Percentiles rank a stretch among this genome's conserved stretches.
Conservation (phyloP, 73 alveolate genomes). For the Paramecium sonneborni region DNA sequence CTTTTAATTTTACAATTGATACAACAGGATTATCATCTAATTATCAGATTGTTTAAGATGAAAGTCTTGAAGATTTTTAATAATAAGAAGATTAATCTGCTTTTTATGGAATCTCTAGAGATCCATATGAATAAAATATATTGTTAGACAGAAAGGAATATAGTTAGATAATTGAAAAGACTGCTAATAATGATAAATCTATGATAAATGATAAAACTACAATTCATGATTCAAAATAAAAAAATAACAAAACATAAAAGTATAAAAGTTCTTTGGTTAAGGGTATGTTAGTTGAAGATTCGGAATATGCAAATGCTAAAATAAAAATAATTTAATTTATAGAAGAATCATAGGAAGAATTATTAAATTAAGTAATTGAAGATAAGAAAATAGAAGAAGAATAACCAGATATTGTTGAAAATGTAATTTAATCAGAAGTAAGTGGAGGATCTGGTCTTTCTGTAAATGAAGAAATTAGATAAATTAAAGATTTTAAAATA, state of each 20-base stretch:
- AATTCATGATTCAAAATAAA: background rate
- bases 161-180: background rate
- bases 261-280: background rate
- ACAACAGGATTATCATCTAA: background rate
- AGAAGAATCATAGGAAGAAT: background rate
- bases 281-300: background rate
- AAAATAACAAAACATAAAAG: background rate
- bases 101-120: background rate
- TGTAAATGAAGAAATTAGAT: conserved; percentile 61
- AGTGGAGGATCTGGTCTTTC: conserved; percentile 29
- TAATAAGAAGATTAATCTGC: conserved; percentile 15
- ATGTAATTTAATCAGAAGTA: conserved; percentile 27
- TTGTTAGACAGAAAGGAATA: background rate
- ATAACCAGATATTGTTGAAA: background rate
- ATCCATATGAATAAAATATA: conserved; percentile 6
- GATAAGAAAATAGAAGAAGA: background rate
- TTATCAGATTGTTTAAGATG: background rate
- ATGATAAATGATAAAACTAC: background rate
- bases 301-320: conserved; percentile 11
- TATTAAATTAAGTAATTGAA: background rate
- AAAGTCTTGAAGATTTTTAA: background rate
- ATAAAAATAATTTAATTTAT: conserved; percentile 5
- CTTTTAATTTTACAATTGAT: conserved; percentile 9
- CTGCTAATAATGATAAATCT: background rate
- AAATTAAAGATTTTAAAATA: conserved; percentile 50